Percentiles rank a stretch among this genome's conserved stretches.
phyloP scores from a whole-genome alignment of 257 asterid genomes.

The Ilex asprella region DNA sequence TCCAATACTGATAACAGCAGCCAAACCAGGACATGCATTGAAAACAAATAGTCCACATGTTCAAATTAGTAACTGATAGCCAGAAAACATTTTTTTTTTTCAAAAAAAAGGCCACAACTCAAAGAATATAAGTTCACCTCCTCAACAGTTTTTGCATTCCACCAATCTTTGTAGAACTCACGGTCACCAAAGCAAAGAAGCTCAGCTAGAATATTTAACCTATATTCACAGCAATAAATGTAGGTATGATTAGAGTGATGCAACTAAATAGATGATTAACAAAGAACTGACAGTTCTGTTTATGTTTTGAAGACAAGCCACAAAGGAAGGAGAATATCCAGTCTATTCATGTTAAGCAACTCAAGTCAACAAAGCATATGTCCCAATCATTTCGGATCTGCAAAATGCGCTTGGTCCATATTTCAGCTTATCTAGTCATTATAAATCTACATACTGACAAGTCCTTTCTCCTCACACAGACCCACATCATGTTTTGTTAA shows the following conservation, averaged over 20 bases:
- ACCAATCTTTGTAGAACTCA: constrained; percentile 99
- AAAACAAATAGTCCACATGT: constrained; percentile 12
- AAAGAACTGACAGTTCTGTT: constrained; percentile 1
- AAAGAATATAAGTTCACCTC: constrained; percentile 43
- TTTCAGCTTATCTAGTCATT: no score
- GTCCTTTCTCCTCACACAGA: no score
- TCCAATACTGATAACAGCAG: constrained; percentile 78
- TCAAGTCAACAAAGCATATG: no score
- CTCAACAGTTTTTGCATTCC: constrained; percentile 96
- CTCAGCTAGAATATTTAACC: constrained; percentile 98
- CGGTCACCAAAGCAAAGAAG: constrained; percentile 92
- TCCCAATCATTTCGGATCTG: no score
- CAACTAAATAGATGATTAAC: constrained; percentile 5
- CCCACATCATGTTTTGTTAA: no score
- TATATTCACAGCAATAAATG: constrained; percentile 38
- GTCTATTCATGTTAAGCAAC: no score
- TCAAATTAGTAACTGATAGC: constrained; percentile 5
- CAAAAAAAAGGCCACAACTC: not conserved
- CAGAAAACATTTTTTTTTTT: not conserved
- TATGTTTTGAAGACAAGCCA: constrained; percentile 7
- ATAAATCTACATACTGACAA: no score
- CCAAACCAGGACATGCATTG: constrained; percentile 23
- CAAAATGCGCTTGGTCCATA: no score
- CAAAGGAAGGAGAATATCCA: no score
- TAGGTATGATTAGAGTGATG: constrained; percentile 29